Conservation (phyloP, 2,329 filamentous ascomycete species). For the Albophoma yamanashiensis region DNA sequence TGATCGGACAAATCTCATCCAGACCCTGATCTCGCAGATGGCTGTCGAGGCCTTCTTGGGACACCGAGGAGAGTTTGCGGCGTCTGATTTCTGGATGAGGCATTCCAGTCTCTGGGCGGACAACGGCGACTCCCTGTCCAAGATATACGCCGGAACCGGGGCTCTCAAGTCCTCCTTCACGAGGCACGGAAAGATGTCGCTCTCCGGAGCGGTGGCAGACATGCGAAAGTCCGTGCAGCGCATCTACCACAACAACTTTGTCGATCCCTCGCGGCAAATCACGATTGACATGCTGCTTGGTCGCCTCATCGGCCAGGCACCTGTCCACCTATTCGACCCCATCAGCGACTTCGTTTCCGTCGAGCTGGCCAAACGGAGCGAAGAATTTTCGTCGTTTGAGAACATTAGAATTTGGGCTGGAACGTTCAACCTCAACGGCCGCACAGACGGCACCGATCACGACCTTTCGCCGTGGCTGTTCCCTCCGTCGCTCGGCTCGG, state of each 20-base stretch:
- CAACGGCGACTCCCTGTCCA: slow-evolving; percentile 87
- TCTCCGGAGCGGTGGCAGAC: slow-evolving; percentile 90
- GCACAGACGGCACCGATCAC: slow-evolving; percentile 63
- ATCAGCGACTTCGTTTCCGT: slow-evolving; percentile 81
- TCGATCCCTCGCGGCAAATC: slow-evolving; percentile 84
- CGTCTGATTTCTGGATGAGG: slow-evolving; percentile 78
- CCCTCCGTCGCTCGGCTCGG: slow-evolving; percentile 43
- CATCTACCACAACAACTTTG: slow-evolving; percentile 95
- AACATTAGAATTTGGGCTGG: slow-evolving; percentile 74
- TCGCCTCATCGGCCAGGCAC: slow-evolving; percentile 68
- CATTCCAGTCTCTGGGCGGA: slow-evolving; percentile 95
- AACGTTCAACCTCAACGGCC: slow-evolving; percentile 92
- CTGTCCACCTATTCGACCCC: slow-evolving; percentile 84
- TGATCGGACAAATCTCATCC: slow-evolving; percentile 90
- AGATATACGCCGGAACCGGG: slow-evolving; percentile 93
- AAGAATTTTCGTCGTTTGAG: slow-evolving; percentile 66
- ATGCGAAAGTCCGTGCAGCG: slow-evolving; percentile 88
- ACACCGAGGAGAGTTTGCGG: slow-evolving; percentile 59
- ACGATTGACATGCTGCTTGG: slow-evolving; percentile 92
- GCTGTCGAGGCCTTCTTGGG: slow-evolving; percentile 74
- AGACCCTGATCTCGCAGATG: slow-evolving; percentile 92
- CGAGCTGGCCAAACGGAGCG: slow-evolving; percentile 57
- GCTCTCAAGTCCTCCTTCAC: slow-evolving; percentile 95
- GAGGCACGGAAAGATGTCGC: slow-evolving; percentile 86
- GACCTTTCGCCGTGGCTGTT: slow-evolving; percentile 84